A percentile compares a stretch with the other conserved stretches of the same genome.
Evolutionary conservation across 2,329 filamentous ascomycete genomes (phyloP).

Genomic region (Venturia aucupariae): DNA sequence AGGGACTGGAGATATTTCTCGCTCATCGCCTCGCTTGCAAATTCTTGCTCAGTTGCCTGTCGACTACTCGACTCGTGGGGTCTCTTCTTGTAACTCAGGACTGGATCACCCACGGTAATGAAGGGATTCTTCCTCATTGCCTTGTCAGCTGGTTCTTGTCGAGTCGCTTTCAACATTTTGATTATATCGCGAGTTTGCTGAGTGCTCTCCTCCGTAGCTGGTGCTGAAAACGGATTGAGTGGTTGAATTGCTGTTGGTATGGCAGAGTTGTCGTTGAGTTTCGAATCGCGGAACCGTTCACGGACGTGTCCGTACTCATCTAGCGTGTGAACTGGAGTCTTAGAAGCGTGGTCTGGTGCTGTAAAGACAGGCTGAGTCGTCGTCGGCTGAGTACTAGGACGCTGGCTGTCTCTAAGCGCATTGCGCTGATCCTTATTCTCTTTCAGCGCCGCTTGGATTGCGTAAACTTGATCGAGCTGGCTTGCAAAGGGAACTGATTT

Average conservation of each 20-base stretch:
- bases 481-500: background rate
- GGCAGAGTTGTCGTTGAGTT: background rate
- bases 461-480: background rate
- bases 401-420: background rate
- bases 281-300: background rate
- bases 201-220: background rate
- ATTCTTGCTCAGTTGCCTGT: no score
- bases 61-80: background rate
- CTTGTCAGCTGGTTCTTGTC: no score
- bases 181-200: background rate
- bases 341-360: background rate
- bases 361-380: background rate
- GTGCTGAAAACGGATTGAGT: background rate
- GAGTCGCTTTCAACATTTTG: background rate
- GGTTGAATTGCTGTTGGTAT: background rate
- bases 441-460: background rate
- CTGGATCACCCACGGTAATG: no score
- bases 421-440: background rate
- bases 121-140: no score
- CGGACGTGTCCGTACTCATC: background rate
- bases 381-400: background rate
- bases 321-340: background rate
- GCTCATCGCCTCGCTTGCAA: no score
- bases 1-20: no score
- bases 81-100: background rate